A percentile compares a stretch with the other conserved stretches of the same genome.
Evolutionary conservation across 2,329 filamentous ascomycete genomes (phyloP).

Genomic region (Penicillium fuscoglaucum): DNA sequence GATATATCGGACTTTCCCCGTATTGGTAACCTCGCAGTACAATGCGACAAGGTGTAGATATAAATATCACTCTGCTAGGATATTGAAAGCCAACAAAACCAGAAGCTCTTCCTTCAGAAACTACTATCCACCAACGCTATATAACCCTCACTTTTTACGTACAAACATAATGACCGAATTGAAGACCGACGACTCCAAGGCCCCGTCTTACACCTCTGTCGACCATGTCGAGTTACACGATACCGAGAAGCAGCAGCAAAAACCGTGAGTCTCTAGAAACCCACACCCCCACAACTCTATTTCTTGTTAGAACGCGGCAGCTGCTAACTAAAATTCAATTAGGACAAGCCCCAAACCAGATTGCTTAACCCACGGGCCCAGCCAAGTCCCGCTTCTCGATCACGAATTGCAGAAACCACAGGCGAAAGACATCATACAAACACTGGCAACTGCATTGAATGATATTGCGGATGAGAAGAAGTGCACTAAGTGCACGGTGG

Average conservation of each 20-base stretch:
- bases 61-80: not conserved
- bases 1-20: not conserved
- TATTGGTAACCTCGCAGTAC: not conserved
- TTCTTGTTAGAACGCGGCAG: not conserved
- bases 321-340: not conserved
- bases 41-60: not conserved
- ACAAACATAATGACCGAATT: not conserved
- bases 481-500: constrained; percentile 14
- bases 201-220: not conserved
- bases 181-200: not conserved
- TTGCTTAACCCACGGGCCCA: constrained; percentile 9
- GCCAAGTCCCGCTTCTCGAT: constrained; percentile 7
- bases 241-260: not conserved
- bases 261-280: not conserved
- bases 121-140: not conserved
- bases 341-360: constrained; percentile 1
- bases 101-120: not conserved
- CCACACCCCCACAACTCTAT: not conserved
- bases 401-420: constrained; percentile 5
- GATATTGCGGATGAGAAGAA: constrained; percentile 8
- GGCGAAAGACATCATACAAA: constrained; percentile 2
- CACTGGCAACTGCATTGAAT: constrained; percentile 4
- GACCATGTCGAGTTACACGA: not conserved
- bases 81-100: not conserved
- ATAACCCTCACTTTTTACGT: not conserved